A percentile compares a stretch with the other conserved stretches of the same genome.
Evolutionary conservation across 75 land plant genomes (phyloP).

Genomic region (Pinus tabuliformis): DNA sequence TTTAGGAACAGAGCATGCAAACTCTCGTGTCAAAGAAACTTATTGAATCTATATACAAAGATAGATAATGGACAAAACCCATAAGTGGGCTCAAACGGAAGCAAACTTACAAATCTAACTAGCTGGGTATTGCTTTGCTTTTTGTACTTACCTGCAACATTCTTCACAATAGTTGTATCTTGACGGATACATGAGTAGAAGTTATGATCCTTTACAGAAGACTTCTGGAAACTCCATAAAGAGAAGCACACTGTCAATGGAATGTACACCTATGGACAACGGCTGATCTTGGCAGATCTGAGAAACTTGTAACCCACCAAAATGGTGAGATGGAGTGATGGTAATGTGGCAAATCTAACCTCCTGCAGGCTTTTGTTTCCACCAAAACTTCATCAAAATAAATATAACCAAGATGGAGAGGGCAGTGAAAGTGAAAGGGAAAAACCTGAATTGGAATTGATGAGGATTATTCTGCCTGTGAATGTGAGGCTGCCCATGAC

Average conservation of each 20-base stretch:
- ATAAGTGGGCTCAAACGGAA: not conserved
- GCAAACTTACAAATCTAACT: not conserved
- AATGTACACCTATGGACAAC: not conserved
- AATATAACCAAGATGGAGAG: not conserved
- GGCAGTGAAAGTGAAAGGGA: not conserved
- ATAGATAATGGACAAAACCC: not conserved
- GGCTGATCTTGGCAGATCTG: not conserved
- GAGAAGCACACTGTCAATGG: not conserved
- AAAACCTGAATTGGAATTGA: not conserved
- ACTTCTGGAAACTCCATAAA: not conserved
- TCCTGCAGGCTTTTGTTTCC: not conserved
- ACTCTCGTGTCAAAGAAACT: no score
- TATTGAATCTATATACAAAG: no score
- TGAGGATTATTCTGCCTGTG: not conserved
- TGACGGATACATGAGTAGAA: not conserved
- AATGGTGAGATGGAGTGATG: not conserved
- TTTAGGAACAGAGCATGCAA: no score
- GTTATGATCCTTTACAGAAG: not conserved
- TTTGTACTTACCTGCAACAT: not conserved
- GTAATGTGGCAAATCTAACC: not conserved
- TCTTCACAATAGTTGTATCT: not conserved
- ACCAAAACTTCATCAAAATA: not conserved
- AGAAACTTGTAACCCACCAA: not conserved
- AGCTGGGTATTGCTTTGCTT: not conserved
- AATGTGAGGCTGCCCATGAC: slow-evolving; percentile 3